phyloP scores from a whole-genome alignment of 257 asterid genomes.

The Knoxia roxburghii region DNA sequence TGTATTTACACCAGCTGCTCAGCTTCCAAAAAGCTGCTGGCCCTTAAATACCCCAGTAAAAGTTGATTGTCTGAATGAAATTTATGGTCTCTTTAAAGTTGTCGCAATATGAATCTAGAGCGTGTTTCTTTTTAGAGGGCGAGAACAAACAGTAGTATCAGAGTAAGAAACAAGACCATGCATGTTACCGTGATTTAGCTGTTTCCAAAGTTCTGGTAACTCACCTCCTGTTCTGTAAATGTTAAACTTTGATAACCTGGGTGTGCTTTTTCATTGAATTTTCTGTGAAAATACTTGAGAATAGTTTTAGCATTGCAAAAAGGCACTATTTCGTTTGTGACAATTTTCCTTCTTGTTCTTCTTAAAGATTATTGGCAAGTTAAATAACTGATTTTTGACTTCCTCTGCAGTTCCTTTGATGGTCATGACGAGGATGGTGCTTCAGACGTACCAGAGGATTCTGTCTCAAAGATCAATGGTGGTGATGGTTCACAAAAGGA shows the following conservation, averaged over 20 bases:
- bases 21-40: background rate
- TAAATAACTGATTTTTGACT: slow-evolving; percentile 1
- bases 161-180: background rate
- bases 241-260: background rate
- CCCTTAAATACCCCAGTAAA: background rate
- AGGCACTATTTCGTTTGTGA: background rate
- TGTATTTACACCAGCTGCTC: background rate
- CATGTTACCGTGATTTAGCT: background rate
- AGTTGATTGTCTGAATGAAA: background rate
- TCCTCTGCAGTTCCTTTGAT: slow-evolving; percentile 57
- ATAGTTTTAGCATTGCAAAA: background rate
- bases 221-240: background rate
- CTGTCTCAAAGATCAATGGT: slow-evolving; percentile 51
- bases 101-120: background rate
- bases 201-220: background rate
- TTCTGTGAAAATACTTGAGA: background rate
- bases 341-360: background rate
- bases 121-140: background rate
- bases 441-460: slow-evolving; percentile 50
- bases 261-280: background rate
- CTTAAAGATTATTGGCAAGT: background rate
- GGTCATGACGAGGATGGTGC: slow-evolving; percentile 72
- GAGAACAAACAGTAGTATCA: background rate
- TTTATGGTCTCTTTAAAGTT: background rate
- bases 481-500: slow-evolving; percentile 52